Conservation (phyloP, 2,329 filamentous ascomycete genomes). For the Exserohilum turcica region DNA sequence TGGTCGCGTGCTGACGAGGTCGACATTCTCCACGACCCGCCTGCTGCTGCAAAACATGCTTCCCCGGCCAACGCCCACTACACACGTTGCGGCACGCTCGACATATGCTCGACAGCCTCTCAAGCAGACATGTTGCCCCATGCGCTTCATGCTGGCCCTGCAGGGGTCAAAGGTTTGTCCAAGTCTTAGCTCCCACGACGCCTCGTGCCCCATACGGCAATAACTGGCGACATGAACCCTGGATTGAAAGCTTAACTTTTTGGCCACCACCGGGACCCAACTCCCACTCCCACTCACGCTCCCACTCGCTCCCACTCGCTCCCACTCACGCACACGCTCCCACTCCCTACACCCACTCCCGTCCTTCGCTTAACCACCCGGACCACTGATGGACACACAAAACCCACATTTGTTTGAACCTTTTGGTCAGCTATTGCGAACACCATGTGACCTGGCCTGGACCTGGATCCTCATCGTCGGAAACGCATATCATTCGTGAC, state of each 20-base stretch:
- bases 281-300: no score
- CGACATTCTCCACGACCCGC: no score
- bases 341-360: no score
- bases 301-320: no score
- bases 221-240: constrained; percentile 27
- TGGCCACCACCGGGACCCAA: constrained; percentile 14
- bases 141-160: neutral
- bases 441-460: constrained; percentile 24
- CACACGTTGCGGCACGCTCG: neutral
- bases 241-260: constrained; percentile 16
- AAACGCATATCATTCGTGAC: neutral
- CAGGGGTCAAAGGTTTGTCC: constrained; percentile 13
- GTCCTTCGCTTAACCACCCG: constrained; percentile 18
- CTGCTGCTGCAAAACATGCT: neutral
- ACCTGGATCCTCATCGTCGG: neutral
- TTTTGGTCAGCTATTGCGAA: constrained; percentile 30
- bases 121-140: neutral
- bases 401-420: constrained; percentile 22
- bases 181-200: constrained; percentile 27
- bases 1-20: no score
- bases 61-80: neutral
- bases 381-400: constrained; percentile 9
- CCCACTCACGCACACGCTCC: no score
- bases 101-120: neutral
- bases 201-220: constrained; percentile 16